Percentiles rank a stretch among this genome's conserved stretches.
Evolutionary conservation across 495 filamentous ascomycete species (phyloP).

Genomic region (Penicillium daleae): DNA sequence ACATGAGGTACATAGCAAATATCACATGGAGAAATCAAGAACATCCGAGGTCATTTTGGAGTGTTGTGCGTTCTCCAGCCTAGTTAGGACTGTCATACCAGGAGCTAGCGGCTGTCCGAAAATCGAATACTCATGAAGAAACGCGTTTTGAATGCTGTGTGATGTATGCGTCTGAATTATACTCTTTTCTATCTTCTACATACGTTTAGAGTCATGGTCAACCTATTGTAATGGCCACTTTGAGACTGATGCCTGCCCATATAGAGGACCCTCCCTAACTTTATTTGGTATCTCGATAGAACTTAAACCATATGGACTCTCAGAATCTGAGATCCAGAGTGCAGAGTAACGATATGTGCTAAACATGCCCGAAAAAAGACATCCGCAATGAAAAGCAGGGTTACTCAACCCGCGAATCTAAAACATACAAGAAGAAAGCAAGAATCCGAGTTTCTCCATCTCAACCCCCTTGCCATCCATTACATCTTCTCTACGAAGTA

Average conservation of each 20-base stretch:
- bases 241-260: neutral
- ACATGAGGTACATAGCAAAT: too few species aligned
- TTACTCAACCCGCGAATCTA: too few species aligned
- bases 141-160: neutral
- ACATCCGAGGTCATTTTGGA: too few species aligned
- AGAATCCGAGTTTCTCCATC: neutral
- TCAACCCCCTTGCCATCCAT: neutral
- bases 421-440: neutral
- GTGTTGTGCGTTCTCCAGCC: too few species aligned
- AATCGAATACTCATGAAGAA: neutral
- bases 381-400: neutral
- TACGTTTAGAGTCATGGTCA: neutral
- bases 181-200: neutral
- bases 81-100: neutral
- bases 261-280: neutral
- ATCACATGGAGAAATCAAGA: too few species aligned
- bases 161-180: neutral
- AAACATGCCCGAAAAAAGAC: neutral
- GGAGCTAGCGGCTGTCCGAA: constrained; percentile 23
- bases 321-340: neutral
- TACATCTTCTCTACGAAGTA: constrained; percentile 14
- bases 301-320: neutral
- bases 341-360: neutral
- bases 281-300: neutral
- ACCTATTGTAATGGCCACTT: neutral